Base-by-base conservation (phyloP, 257 asterid genomes). In the Lycium ferocissimum region DNA sequence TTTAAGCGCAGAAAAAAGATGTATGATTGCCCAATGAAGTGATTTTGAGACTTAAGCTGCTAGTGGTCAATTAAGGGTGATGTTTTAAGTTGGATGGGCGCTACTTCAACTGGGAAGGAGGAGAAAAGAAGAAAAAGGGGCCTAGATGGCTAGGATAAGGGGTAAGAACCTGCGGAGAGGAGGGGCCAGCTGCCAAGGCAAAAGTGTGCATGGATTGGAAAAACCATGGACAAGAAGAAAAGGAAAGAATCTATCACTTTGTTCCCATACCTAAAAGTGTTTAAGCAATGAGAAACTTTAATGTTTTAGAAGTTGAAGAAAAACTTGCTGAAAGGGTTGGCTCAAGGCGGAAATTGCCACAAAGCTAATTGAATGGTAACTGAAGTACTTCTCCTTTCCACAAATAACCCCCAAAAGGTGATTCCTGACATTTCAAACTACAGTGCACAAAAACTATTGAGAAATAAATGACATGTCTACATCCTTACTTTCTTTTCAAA, bases 211-310 rank as follows among this genome's bases (percentile, higher is more conserved):
- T 75, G 81, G 81, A 75, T 75, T 49, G 14, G 45, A 33, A 26
- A 75, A 75, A 7, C 18, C 81, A 49, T 22, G 62, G 81, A 63
- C 62, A 75, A 51, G 81, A 49, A 51, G 62, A 75, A 75, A 75
- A 75, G 7, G 20, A 45, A 22, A 51, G 61, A 75, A 0, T 22
- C 22, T 37, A 7, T 22, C 81, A 49, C 20, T 49, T 12, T 75
- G 59, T 75, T 75, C 62, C 49, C 62, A 7, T 75, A 51, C 43
- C 45, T 49, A 13, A 49, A 51, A 75, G 59, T 75, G 81, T 51
- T 7, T 26, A 75, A 22, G 18, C 59, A 51, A 22, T 51, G 81
- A 22, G 45, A 22, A 75, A 75, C 61, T 7, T 22, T 22, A 75
- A 22, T 20, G 13, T 49, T 22, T 75, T 22, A 75, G 22, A 75